Base-by-base conservation (phyloP, 257 asterid species). In the Nicotiana knightiana region DNA sequence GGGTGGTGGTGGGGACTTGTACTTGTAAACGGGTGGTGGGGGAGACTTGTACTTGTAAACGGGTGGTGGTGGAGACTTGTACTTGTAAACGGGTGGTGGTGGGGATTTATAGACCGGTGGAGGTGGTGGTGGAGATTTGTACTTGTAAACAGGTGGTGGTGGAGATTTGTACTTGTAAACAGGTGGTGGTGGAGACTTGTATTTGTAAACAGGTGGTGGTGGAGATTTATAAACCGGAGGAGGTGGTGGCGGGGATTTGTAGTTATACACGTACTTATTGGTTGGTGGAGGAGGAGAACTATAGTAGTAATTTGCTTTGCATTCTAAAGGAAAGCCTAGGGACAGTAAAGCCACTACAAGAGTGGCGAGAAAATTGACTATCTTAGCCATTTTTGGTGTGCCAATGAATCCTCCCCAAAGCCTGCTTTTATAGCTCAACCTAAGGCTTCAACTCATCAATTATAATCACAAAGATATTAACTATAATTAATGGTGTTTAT, bases 261-360 rank as follows among this genome's bases (percentile, higher is more conserved):
- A 68, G 4, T 4, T 63, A 4, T 65, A 67, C 1, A 43, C 51
- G 16, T 76, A 39, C 62, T 61, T 51, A 2, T 48, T 57, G 8
- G 43, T 46, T 46, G 85, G 85, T 33, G 85, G 85, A 3, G 85
- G 85, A 6, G 86, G 86, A 7, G 81, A 83, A 3, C 53, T 46
- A 46, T 83, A 77, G 16, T 21, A 17, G 33, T 83, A 65, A 64
- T 65, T 33, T 13, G 67, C 85, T 46, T 53, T 76, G 33, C 68
- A 39, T 30, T 83, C 85, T 33, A 54, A n/a, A 55, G 82, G 82
- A 46, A 83, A 65, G 55, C 37, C 28, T 12, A 83, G 85, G 5
- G 82, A 63, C 64, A 76, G 57, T 67, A 77, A n/a, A 62, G 65
- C 66, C 85, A 82, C 85, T 51, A 82, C 53, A 51, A 83, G 82